A percentile compares a stretch with the other conserved stretches of the same genome.
Evolutionary conservation across 306 rosid species (phyloP).

Genomic region (Geum urbanum): DNA sequence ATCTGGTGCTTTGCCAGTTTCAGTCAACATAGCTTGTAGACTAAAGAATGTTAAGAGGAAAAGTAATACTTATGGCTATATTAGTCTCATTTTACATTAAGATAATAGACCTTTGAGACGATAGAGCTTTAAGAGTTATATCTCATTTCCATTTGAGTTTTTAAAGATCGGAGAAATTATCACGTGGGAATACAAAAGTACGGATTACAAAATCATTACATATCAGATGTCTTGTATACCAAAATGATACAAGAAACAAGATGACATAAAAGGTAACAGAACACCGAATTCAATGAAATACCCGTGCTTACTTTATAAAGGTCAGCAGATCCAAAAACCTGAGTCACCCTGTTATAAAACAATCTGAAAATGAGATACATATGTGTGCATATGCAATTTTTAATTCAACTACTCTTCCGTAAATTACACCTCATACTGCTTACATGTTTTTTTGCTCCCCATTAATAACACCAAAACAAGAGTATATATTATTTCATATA

Average conservation of each 20-base stretch:
- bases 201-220: background rate
- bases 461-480: too few species aligned
- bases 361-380: constrained; percentile 10
- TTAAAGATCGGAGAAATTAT: background rate
- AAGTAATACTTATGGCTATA: background rate
- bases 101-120: background rate
- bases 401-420: background rate
- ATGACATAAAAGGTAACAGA: background rate
- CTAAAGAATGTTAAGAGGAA: background rate
- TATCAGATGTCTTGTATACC: background rate
- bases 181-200: background rate
- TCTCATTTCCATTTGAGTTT: background rate
- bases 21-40: background rate
- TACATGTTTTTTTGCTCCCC: too few species aligned
- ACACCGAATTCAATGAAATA: constrained; percentile 3
- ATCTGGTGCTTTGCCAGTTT: background rate
- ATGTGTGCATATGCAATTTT: background rate
- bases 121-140: too few species aligned
- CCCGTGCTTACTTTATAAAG: constrained; percentile 67
- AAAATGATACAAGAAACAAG: background rate
- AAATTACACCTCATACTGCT: constrained; percentile 22
- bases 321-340: constrained; percentile 90
- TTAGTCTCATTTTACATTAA: background rate
- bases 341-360: constrained; percentile 65
- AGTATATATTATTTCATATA: too few species aligned